Evolutionary conservation across 371 early-diverging fungal species (phyloP), one percentile per base, ranked within the genome.

Genomic region (Mycotypha africana): DNA sequence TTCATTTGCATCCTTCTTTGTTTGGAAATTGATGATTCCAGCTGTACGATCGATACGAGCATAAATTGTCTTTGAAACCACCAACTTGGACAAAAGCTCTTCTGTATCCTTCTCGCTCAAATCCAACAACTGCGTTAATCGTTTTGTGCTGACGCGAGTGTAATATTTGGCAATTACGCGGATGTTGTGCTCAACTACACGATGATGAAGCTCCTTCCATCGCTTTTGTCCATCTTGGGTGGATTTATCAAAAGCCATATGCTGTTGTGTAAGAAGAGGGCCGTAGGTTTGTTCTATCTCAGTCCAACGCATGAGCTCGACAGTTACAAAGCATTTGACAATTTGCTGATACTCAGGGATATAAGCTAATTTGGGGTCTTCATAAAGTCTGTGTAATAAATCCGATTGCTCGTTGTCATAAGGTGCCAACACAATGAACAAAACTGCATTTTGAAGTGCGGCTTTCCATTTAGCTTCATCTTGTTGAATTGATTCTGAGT

Each of bases 141-240:
- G 81, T 64, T 81, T 79, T 32, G 84, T 80, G 7, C 90, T 80
- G 38, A 96, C 88, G 28, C 92, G 84, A 17, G 87, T 87, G 64
- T 98, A 98, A 65, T 95, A 97, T 62, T 89, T 89, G 34, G 94
- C 91, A 54, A 97, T 79, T 3, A 98, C 95, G 9, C 97, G 91
- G 53, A 97, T 88, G 62, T 98, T 98, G 84, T 97, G 98, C 61
- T 98, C 98, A 51, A 93, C 88, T 6, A 95, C 93, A 19, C 98
- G 85, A 50, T 90, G 79, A 57, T 93, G 94, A 49, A 98, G 78
- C 35, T 82, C 89, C 56, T 84, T 76, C 84, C 85, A 85, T 45
- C 91, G 76, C 68, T 83, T 84, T 45, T 74, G 62, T 36, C 94
- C 91, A 6, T 81, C 88, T 28, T 88, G 91, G 10, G 84, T 86